Evolutionary conservation across 768 basidiomycete species (phyloP).

Genomic region (Inosperma sp.): DNA sequence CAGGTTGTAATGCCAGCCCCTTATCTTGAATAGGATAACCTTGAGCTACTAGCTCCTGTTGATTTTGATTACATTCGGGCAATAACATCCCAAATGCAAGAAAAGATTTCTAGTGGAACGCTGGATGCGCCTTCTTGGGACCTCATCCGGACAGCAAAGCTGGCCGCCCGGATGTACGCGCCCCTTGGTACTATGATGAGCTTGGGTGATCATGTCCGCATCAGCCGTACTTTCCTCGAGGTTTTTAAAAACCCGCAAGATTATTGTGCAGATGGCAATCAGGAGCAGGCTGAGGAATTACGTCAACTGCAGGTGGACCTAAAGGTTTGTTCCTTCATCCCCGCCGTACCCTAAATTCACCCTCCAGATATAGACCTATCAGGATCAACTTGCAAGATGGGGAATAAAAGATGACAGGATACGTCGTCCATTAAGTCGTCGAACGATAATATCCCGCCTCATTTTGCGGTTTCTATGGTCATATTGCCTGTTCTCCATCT

Average conservation of each 20-base stretch:
- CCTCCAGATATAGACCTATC: slow-evolving; percentile 50
- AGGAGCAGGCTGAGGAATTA: slow-evolving; percentile 24
- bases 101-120: slow-evolving; percentile 70
- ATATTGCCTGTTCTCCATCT: slow-evolving; percentile 55
- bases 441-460: slow-evolving; percentile 58
- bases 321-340: slow-evolving; percentile 40
- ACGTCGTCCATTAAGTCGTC: slow-evolving; percentile 54
- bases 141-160: slow-evolving; percentile 66
- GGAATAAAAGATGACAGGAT: slow-evolving; percentile 86
- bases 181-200: slow-evolving; percentile 85
- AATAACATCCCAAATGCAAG: slow-evolving; percentile 58
- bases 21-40: slow-evolving; percentile 51
- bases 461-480: slow-evolving; percentile 62
- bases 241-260: slow-evolving; percentile 52
- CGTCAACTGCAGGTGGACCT: slow-evolving; percentile 47
- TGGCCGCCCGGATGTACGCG: slow-evolving; percentile 76
- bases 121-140: slow-evolving; percentile 86
- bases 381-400: slow-evolving; percentile 60
- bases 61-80: slow-evolving; percentile 55
- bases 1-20: not conserved
- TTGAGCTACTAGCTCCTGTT: slow-evolving; percentile 66
- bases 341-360: not conserved
- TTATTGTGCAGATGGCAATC: slow-evolving; percentile 17
- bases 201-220: slow-evolving; percentile 78
- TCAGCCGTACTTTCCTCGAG: slow-evolving; percentile 71